phyloP scores from a whole-genome alignment of 345 rosid genomes.

The Salix dunnii region DNA sequence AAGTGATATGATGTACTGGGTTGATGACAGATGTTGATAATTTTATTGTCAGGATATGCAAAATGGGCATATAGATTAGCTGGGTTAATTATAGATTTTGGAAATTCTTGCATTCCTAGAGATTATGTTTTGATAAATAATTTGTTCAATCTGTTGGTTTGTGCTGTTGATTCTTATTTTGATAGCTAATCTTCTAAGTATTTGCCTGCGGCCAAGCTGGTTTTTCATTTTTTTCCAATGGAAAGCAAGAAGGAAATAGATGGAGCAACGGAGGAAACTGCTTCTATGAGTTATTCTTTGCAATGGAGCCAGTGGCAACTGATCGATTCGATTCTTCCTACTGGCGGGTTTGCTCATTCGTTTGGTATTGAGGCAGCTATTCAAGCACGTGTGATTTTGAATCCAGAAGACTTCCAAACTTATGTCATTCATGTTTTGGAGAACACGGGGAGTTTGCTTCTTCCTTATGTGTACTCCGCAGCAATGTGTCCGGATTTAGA shows the following conservation, averaged over 20 bases:
- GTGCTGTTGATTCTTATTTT: too few relatives aligned
- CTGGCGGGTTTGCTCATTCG: conserved; percentile 89
- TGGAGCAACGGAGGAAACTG: background rate
- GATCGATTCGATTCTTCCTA: conserved; percentile 84
- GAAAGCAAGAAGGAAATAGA: conserved; percentile 8
- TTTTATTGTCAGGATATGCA: too few relatives aligned
- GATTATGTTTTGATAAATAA: too few relatives aligned
- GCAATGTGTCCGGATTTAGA: conserved; percentile 41
- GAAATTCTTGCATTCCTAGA: too few relatives aligned
- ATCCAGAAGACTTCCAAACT: conserved; percentile 47
- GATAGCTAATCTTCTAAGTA: too few relatives aligned
- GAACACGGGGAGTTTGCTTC: conserved; percentile 70
- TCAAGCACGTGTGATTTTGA: conserved; percentile 51
- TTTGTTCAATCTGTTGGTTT: too few relatives aligned
- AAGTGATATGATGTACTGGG: too few relatives aligned
- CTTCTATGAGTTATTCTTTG: conserved; percentile 7
- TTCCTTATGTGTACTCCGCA: conserved; percentile 70
- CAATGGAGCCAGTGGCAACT: conserved; percentile 96
- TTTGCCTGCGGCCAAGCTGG: too few relatives aligned
- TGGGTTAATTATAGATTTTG: too few relatives aligned
- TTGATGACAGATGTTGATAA: too few relatives aligned
- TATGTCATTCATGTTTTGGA: conserved; percentile 50
- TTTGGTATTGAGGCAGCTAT: conserved; percentile 83
- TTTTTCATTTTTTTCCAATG: conserved; percentile 9
- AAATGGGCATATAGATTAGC: too few relatives aligned